Evolutionary conservation across 139 green algal genomes (phyloP), one percentile per base, ranked within the genome.

Genomic region (Diplosphaera chodatii): DNA sequence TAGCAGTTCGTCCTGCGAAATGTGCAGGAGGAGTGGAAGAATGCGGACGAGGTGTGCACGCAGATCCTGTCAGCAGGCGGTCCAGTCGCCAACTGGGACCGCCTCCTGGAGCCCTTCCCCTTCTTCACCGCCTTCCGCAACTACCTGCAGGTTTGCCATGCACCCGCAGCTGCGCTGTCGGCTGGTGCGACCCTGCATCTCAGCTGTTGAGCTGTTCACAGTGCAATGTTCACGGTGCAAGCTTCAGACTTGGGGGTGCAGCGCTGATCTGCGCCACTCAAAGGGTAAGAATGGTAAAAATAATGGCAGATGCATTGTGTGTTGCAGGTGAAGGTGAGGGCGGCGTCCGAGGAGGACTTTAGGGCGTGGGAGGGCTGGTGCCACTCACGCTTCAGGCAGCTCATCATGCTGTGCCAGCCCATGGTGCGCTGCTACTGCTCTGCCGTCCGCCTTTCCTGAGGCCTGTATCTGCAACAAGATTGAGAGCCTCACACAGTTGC

Each of bases 351-450:
- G 65, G 80, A 85, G 31, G 86, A 96, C 71, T 86, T 94, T 65
- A 79, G 84, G 29, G 71, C 82, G 13, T 98, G 93, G 93, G 84
- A 91, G 67, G 93, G 93, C 29, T 98, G 89, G 86, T 87, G 93
- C 63, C 81, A 90, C 64, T 95, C 88, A 16, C 77, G 90, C 55
- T 74, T 97, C 68, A 74, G 93, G 1, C 76, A 88, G 56, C 85
- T 98, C 29, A 83, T 93, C 34, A 74, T 81, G 56, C 69, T 72
- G 68, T 69, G 80, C 70, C 55, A 82, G 76, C 25, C 48, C 48
- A 10, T n/a, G 48, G 48, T 59, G 48, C 48, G 16, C 48, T 23
- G 6, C 20, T 2, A 25, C 10, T 40, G 34, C 40, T 23, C n/a
- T n/a, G n/a, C n/a, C n/a, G n/a, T n/a, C n/a, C n/a, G n/a, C n/a